Conservation (phyloP, 164 flowering plant genomes). For the Vitis amurensis region DNA sequence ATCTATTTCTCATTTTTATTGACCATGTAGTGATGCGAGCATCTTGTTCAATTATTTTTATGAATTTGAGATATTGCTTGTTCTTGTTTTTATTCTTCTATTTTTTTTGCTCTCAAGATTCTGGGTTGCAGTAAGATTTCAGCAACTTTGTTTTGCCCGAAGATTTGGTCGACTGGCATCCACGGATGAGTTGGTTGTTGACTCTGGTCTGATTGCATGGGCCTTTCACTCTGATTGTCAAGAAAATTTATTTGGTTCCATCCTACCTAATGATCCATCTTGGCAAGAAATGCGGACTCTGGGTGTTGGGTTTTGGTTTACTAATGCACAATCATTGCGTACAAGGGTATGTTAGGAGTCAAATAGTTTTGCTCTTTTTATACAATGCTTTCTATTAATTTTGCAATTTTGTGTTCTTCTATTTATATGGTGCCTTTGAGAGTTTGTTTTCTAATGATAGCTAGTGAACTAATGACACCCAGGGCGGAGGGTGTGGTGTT, state of each 20-base stretch:
- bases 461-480: too few species aligned
- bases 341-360: constrained; percentile 50
- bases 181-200: constrained; percentile 55
- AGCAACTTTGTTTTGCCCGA: constrained; percentile 52
- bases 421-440: background rate
- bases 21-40: background rate
- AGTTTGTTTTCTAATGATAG: too few species aligned
- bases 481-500: too few species aligned
- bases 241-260: constrained; percentile 57
- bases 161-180: constrained; percentile 52
- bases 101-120: constrained; percentile 49
- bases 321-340: constrained; percentile 58
- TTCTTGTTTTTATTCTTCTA: constrained; percentile 2
- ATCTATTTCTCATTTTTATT: background rate
- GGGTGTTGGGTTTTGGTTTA: constrained; percentile 94
- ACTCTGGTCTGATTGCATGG: constrained; percentile 71
- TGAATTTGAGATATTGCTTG: background rate
- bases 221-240: constrained; percentile 97
- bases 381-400: background rate
- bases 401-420: background rate
- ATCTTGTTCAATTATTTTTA: background rate
- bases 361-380: background rate
- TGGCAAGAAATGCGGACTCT: constrained; percentile 84
- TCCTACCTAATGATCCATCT: constrained; percentile 72
- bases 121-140: constrained; percentile 85